Conservation (phyloP, 768 basidiomycete genomes). For the Lentinula edodes region DNA sequence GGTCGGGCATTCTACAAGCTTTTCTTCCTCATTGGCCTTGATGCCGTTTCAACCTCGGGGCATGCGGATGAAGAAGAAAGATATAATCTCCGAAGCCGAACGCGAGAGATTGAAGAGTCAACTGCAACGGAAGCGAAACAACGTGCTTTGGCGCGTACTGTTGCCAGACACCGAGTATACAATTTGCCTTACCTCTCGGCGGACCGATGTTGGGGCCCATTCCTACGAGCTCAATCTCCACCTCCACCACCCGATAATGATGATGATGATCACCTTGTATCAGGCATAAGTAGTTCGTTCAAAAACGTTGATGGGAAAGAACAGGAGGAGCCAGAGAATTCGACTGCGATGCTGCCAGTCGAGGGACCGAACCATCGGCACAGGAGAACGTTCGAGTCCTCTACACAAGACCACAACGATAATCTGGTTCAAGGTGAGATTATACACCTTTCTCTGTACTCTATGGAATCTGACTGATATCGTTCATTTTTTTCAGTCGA, state of each 20-base stretch:
- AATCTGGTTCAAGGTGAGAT: neutral
- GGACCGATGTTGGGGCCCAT: conserved; percentile 5
- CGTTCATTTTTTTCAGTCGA: neutral
- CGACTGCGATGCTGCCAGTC: neutral
- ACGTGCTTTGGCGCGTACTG: neutral
- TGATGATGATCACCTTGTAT: conserved; percentile 11
- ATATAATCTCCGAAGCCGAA: neutral
- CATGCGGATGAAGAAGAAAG: neutral
- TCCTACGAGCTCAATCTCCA: conserved; percentile 1
- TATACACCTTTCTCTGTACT: neutral
- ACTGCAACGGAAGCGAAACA: neutral
- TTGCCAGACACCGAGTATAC: conserved; percentile 3
- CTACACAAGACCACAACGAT: neutral
- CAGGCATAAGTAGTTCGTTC: neutral
- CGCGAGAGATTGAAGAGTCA: neutral
- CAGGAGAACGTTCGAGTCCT: neutral
- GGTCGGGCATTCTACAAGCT: conserved; percentile 4
- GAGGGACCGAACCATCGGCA: neutral
- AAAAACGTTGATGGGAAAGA: neutral
- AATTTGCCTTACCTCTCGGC: neutral
- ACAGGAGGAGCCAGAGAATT: neutral
- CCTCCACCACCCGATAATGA: conserved; percentile 8
- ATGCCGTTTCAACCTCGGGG: neutral
- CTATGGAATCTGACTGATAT: neutral
- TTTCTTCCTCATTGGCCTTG: neutral